phyloP scores from a whole-genome alignment of 2,329 filamentous ascomycete species.

The Epichloe bromicola region DNA sequence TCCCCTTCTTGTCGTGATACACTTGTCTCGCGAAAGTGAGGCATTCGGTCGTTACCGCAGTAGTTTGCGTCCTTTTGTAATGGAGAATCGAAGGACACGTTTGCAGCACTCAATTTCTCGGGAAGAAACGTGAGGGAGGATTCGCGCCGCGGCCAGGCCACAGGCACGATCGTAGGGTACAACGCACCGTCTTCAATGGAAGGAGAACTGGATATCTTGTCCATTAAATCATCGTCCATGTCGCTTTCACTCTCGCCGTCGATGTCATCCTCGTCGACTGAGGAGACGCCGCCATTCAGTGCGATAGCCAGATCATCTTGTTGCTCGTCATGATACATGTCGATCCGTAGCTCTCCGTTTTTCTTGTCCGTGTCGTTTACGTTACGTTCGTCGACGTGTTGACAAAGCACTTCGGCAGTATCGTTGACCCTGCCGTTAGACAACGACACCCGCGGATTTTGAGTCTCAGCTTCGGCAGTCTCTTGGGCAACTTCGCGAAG shows the following conservation, averaged over 20 bases:
- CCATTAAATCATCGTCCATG: conserved; percentile 87
- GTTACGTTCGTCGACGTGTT: conserved; percentile 32
- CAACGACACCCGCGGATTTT: conserved; percentile 48
- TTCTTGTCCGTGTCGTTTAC: conserved; percentile 15
- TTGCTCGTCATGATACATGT: conserved; percentile 23
- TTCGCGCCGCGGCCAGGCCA: conserved; percentile 30
- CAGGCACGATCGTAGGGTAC: conserved; percentile 26
- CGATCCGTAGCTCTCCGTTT: conserved; percentile 15
- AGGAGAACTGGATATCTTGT: conserved; percentile 96
- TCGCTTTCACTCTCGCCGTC: conserved; percentile 52
- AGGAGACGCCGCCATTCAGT: conserved; percentile 45
- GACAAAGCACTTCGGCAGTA: conserved; percentile 23
- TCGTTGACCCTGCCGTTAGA: conserved; percentile 27
- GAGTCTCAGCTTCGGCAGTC: conserved; percentile 55
- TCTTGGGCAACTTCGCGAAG: conserved; percentile 71
- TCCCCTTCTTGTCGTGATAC: conserved; percentile 1
- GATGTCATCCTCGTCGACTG: conserved; percentile 48
- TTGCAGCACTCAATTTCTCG: conserved; percentile 18
- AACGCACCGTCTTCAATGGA: conserved; percentile 98
- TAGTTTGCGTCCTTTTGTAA: conserved; percentile 10
- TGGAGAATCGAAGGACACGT: conserved; percentile 22
- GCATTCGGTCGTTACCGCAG: conserved; percentile 21
- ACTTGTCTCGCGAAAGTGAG: conserved; percentile 11
- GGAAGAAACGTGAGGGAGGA: conserved; percentile 26
- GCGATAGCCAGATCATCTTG: conserved; percentile 47